Evolutionary conservation across 768 basidiomycete species (phyloP), one percentile per base, ranked within the genome.

Genomic region (Boletus patriciae): DNA sequence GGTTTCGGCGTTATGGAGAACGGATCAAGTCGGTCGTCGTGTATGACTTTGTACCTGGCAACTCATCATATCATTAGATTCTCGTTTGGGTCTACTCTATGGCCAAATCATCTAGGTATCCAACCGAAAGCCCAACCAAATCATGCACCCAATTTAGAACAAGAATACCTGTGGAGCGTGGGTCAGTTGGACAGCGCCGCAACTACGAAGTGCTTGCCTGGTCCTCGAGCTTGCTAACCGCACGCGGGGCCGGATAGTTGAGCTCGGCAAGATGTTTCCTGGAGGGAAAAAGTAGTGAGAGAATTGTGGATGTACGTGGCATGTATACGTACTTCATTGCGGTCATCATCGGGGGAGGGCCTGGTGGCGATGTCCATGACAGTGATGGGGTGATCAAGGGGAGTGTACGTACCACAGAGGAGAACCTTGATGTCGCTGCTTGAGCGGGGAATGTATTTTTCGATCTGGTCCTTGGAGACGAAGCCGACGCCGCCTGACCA

Each of bases 401-500:
- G 67, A 38, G 18, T 1, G 53, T 64, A 80, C 83, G 78, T 78
- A 74, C 93, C 94, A 73, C 94, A 97, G 69, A 97, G 80, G 55
- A 96, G 83, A 49, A 95, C 77, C 73, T 94, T 94, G 81, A 86
- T 87, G 61, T 89, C 80, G n/a, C 75, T 69, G 25, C 75, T 74
- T 18, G 80, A 75, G 4, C 78, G 76, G n/a, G 92, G 93, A 73
- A 98, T 79, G 73, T 85, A 78, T 60, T 86, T 75, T 68, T 89
- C 82, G 66, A 99, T 94, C 69, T 97, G 93, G 12, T 94, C 92
- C 74, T 90, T 92, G 64, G 88, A 84, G 52, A 99, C 92, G 66
- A 97, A 99, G 38, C 97, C 97, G 52, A 86, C 84, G 57, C 94
- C 94, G 44, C 90, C 91, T 5, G 78, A 82, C 97, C 97, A 99